Evolutionary conservation across 352 stramenopile genomes (phyloP).

Genomic region (Globisporangium iwayamae): DNA sequence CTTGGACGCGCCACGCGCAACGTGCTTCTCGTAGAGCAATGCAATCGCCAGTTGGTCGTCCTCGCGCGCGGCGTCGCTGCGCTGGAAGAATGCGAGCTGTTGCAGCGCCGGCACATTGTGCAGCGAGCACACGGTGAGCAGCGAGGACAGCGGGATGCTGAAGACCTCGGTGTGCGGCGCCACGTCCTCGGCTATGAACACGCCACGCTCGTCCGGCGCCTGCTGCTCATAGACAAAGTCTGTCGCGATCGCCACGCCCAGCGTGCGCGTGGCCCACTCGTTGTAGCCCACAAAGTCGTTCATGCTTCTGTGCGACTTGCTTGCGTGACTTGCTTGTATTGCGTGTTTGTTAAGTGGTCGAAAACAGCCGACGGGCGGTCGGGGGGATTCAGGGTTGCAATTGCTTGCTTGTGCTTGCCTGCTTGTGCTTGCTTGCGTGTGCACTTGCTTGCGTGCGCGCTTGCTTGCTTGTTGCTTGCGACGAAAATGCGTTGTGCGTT

Average conservation of each 20-base stretch:
- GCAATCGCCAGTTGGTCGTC: conserved; percentile 67
- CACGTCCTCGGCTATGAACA: conserved; percentile 82
- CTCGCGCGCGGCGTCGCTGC: conserved; percentile 37
- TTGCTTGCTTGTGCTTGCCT: not conserved
- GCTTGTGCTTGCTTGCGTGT: not conserved
- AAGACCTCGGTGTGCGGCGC: conserved; percentile 68
- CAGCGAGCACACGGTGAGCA: conserved; percentile 50
- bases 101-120: conserved; percentile 29
- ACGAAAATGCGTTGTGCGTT: not conserved
- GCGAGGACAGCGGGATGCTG: conserved; percentile 52
- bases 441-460: not conserved
- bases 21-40: conserved; percentile 69
- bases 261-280: conserved; percentile 53
- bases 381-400: not conserved
- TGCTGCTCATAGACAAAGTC: conserved; percentile 83
- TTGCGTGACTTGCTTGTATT: conserved; percentile 4
- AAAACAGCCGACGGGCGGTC: not conserved
- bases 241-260: conserved; percentile 57
- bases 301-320: conserved; percentile 2
- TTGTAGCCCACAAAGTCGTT: conserved; percentile 67
- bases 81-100: conserved; percentile 47
- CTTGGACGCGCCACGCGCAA: conserved; percentile 36
- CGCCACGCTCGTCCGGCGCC: conserved; percentile 53
- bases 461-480: not conserved
- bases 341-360: conserved; percentile 5